phyloP scores from a whole-genome alignment of 257 asterid species.

The Oldenlandia corymbosa region DNA sequence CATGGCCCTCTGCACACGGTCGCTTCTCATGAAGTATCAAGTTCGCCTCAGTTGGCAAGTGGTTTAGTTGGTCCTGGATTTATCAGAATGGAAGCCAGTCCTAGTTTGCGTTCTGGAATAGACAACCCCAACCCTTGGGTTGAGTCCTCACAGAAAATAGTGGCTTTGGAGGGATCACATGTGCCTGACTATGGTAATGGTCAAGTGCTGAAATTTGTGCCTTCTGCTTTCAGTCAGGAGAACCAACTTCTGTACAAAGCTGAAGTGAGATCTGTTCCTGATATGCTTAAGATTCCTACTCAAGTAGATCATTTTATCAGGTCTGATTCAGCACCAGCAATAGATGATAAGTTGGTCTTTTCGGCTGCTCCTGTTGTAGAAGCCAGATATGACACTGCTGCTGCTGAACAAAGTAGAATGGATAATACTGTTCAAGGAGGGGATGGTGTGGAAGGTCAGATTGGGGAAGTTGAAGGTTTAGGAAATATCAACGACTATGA shows the following conservation, averaged over 20 bases:
- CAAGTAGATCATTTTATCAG: conserved; percentile 22
- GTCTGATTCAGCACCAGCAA: conserved; percentile 30
- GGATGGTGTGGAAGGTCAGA: conserved; percentile 22
- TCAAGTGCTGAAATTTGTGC: conserved; percentile 33
- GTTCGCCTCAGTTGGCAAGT: conserved; percentile 51
- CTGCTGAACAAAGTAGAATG: conserved; percentile 18
- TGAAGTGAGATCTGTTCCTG: conserved; percentile 31
- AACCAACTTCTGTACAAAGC: conserved; percentile 31
- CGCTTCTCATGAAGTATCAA: conserved; percentile 47
- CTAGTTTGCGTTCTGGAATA: conserved; percentile 45
- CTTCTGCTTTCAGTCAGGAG: conserved; percentile 37
- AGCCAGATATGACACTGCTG: conserved; percentile 21
- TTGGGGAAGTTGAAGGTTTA: conserved; percentile 24
- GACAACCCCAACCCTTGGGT: conserved; percentile 60
- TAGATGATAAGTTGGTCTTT: conserved; percentile 28
- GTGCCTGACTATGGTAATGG: conserved; percentile 47
- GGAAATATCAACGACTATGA: conserved; percentile 16
- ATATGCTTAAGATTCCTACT: conserved; percentile 26
- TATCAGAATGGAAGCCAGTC: conserved; percentile 46
- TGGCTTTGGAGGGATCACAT: conserved; percentile 42
- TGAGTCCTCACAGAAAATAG: conserved; percentile 50
- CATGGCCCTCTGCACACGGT: conserved; percentile 54
- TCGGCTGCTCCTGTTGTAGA: conserved; percentile 29
- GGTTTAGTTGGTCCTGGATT: conserved; percentile 56
- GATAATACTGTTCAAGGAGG: conserved; percentile 28